Conservation (phyloP, 192 early-diverging fungal species). For the Funneliformis geosporum region DNA sequence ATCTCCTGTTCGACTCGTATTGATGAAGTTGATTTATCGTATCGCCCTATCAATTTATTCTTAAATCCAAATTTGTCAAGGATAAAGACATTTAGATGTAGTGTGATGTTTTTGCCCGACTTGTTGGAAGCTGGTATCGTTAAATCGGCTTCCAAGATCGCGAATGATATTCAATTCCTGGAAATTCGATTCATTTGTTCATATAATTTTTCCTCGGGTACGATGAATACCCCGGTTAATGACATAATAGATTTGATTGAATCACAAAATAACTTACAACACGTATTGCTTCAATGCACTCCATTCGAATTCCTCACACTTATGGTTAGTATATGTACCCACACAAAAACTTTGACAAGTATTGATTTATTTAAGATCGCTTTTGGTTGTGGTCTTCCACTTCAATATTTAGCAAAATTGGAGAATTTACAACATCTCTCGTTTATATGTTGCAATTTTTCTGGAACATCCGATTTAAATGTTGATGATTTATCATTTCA, state of each 20-base stretch:
- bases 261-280: not conserved
- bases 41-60: not conserved
- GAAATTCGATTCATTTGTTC: not conserved
- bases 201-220: not conserved
- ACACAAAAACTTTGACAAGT: not conserved
- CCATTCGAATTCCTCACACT: not conserved
- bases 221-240: not conserved
- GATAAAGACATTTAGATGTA: not conserved
- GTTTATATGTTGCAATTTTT: not conserved
- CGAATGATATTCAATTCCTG: not conserved
- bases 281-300: not conserved
- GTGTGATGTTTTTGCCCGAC: not conserved
- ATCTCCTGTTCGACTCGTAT: not conserved
- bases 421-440: not conserved
- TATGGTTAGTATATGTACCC: not conserved
- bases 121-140: not conserved
- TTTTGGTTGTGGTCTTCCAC: not conserved
- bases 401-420: not conserved
- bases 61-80: not conserved
- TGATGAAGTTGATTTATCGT: not conserved
- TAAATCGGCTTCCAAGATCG: not conserved
- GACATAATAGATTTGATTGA: not conserved
- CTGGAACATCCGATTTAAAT: not conserved
- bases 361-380: not conserved
- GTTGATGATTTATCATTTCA: not conserved